Evolutionary conservation across 2,329 filamentous ascomycete genomes (phyloP).

Genomic region (Neofusicoccum sp.): DNA sequence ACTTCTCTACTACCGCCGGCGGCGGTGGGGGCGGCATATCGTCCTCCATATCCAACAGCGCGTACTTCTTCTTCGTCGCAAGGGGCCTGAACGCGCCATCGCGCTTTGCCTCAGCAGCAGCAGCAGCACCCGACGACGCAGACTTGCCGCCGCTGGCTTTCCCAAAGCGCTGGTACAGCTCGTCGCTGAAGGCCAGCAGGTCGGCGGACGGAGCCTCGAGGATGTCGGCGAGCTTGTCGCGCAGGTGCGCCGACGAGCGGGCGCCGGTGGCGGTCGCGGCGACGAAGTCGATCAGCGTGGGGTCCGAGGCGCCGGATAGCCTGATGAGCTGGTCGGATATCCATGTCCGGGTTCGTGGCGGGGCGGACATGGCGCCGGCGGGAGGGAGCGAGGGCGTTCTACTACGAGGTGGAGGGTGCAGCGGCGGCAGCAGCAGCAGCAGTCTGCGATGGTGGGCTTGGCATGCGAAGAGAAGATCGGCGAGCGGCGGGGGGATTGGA

Average conservation of each 20-base stretch:
- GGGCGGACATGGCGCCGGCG: background rate
- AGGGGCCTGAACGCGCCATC: constrained; percentile 20
- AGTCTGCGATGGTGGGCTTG: background rate
- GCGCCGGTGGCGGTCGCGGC: constrained; percentile 56
- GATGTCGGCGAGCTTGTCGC: constrained; percentile 56
- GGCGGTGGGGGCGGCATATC: constrained; percentile 34
- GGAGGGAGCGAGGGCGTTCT: background rate
- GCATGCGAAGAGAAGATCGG: background rate
- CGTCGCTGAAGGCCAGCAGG: constrained; percentile 50
- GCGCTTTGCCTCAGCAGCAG: constrained; percentile 2
- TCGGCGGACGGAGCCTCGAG: constrained; percentile 53
- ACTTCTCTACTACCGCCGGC: constrained; percentile 24
- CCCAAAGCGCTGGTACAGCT: constrained; percentile 46
- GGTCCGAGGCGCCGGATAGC: constrained; percentile 58
- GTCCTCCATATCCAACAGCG: constrained; percentile 58
- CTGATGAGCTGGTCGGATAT: constrained; percentile 55
- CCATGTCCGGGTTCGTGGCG: constrained; percentile 27
- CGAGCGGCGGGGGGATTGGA: background rate
- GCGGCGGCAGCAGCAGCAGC: background rate
- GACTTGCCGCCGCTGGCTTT: constrained; percentile 25
- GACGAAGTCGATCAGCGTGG: constrained; percentile 60
- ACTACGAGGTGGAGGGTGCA: background rate
- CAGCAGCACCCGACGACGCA: background rate
- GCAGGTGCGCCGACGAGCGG: constrained; percentile 51
- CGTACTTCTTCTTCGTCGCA: constrained; percentile 50